Conservation (phyloP, 768 basidiomycete species). For the Goffeauzyma gilvescens region DNA sequence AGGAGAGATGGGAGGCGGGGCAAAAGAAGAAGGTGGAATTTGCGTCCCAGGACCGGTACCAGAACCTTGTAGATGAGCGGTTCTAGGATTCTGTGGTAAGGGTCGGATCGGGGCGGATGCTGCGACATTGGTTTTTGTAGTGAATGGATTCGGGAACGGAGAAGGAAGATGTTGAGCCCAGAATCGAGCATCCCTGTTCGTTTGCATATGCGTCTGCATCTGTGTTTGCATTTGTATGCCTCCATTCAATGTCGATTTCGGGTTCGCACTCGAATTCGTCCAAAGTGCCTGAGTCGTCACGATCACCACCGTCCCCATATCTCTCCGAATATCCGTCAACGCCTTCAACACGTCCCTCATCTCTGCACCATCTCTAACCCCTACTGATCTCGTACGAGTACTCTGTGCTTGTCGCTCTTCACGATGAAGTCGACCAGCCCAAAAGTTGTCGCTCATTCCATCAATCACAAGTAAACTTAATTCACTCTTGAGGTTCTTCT, state of each 20-base stretch:
- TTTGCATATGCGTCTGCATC: not conserved
- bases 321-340: constrained; percentile 6
- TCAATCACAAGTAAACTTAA: constrained; percentile 4
- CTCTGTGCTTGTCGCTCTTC: not conserved
- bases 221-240: no score
- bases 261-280: no score
- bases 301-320: constrained; percentile 5
- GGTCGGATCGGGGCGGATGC: not conserved
- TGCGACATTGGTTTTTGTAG: not conserved
- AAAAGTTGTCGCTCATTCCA: constrained; percentile 9
- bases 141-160: constrained; percentile 10
- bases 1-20: no score
- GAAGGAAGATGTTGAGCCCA: constrained; percentile 9
- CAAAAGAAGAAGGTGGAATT: no score
- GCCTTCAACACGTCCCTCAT: constrained; percentile 7
- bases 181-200: not conserved
- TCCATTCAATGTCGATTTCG: no score
- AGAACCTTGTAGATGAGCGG: no score
- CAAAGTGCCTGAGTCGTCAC: constrained; percentile 6
- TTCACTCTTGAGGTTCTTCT: not conserved
- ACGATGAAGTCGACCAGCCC: constrained; percentile 5
- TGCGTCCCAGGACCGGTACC: no score
- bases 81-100: no score
- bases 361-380: not conserved
- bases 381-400: not conserved